Percentiles rank a stretch among this genome's conserved stretches.
These are phyloP conservation scores for Wickerhamomyces queroliae DNA, from an alignment of 805 yeast genomes.

Conservation along the genomic window DNA sequence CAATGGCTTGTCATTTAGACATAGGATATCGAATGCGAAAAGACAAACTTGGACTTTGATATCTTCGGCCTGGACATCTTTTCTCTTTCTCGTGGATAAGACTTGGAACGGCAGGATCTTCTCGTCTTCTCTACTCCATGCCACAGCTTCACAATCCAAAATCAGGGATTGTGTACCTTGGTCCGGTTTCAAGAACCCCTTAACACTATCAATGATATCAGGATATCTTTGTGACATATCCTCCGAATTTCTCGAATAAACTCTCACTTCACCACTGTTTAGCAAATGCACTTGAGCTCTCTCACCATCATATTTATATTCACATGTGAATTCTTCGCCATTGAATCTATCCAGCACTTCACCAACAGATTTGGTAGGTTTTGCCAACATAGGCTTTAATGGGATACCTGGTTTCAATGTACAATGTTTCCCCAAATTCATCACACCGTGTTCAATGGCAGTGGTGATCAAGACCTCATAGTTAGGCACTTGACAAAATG, in stretches of 20 bases:
- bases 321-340: conserved; percentile 85
- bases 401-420: conserved; percentile 89
- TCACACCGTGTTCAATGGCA: conserved; percentile 63
- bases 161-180: conserved; percentile 51
- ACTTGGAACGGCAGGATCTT: conserved; percentile 92
- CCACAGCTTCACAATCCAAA: conserved; percentile 95
- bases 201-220: conserved; percentile 68
- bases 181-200: conserved; percentile 42
- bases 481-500: conserved; percentile 86
- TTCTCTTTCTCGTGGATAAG: conserved; percentile 87
- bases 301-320: conserved; percentile 97
- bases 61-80: conserved; percentile 82
- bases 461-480: conserved; percentile 72
- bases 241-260: conserved; percentile 92
- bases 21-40: conserved; percentile 85
- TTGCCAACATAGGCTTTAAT: conserved; percentile 95
- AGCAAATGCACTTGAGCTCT: conserved; percentile 89
- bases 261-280: conserved; percentile 56
- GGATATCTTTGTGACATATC: conserved; percentile 97
- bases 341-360: conserved; percentile 89
- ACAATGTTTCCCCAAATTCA: conserved; percentile 59
- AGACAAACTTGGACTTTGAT: conserved; percentile 89
- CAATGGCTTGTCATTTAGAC: conserved; percentile 65
- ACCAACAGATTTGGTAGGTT: conserved; percentile 91
- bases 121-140: conserved; percentile 79